A percentile compares a stretch with the other conserved stretches of the same genome.
These are phyloP conservation scores for Dioscorea zingiberensis DNA, from an alignment of 106 monocot genomes.

Conservation along the genomic window DNA sequence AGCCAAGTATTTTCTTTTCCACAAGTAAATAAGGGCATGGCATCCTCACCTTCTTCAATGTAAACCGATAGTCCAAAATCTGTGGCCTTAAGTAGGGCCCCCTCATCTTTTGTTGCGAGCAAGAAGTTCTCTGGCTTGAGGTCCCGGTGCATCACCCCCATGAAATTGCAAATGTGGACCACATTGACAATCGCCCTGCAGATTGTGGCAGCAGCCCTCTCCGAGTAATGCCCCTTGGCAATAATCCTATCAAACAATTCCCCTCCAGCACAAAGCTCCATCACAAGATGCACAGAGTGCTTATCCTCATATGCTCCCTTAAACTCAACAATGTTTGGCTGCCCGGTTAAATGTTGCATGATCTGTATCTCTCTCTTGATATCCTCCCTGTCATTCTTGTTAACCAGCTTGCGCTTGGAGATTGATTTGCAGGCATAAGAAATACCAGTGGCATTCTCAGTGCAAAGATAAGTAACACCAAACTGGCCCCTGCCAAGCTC, in stretches of 20 bases:
- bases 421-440: constrained; percentile 8
- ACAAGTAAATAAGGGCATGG: not conserved
- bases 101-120: constrained; percentile 12
- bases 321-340: constrained; percentile 10
- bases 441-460: not conserved
- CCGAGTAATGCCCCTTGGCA: constrained; percentile 7
- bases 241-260: constrained; percentile 15
- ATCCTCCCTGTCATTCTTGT: constrained; percentile 7
- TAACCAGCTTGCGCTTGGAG: constrained; percentile 8
- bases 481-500: constrained; percentile 13
- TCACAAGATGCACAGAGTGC: constrained; percentile 11
- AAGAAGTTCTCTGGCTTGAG: constrained; percentile 18
- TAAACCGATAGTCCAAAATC: constrained; percentile 10
- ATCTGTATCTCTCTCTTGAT: constrained; percentile 14
- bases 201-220: constrained; percentile 1
- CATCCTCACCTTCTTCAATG: constrained; percentile 13
- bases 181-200: constrained; percentile 13
- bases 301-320: constrained; percentile 8
- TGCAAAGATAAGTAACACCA: constrained; percentile 10
- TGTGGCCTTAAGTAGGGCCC: constrained; percentile 9
- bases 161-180: constrained; percentile 8
- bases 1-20: too few species aligned
- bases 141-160: constrained; percentile 13
- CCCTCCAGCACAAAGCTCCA: constrained; percentile 10
- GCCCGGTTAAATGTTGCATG: constrained; percentile 15